Evolutionary conservation across 73 alveolate genomes (phyloP), one percentile per base, ranked within the genome.

Genomic region (Blepharisma stoltei): DNA sequence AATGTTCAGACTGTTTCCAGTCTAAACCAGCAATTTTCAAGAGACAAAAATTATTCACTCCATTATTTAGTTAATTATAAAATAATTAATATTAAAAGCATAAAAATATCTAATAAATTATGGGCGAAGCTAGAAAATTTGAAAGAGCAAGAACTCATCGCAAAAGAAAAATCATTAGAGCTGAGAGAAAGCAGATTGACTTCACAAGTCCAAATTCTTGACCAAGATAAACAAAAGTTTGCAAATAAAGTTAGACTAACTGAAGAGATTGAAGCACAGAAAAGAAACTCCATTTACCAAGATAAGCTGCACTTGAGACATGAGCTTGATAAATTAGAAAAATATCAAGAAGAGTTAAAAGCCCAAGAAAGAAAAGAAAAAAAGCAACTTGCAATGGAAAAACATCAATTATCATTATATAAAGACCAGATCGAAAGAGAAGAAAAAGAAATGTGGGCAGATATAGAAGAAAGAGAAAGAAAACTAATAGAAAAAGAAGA

Each of bases 111-210:
- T n/a, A n/a, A n/a, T n/a, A n/a, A n/a, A n/a, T n/a, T n/a, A n/a
- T n/a, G n/a, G n/a, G n/a, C n/a, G n/a, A n/a, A n/a, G n/a, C n/a
- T n/a, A 8, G 73, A 60, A 60, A 38, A 60, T 25, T 14, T 60
- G 18, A 60, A 60, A 25, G 11, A 8, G 18, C 73, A 60, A 25
- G 73, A 60, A 25, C 46, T 60, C 38, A 14, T 25, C 3, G 37
- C 73, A 20, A 60, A 60, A 25, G 73, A 60, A 60, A 60, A 25
- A 25, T n/a, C 73, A 14, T 60, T 60, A 60, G 73, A 60, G 2
- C 49, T 14, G 0, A 14, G 73, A 60, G 73, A 60, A 60, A 18
- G 18, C 18, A n/a, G 73, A 20, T 38, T 60, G 14, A 20, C 23
- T 14, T 14, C 45, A 14, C 73, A 60, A 25, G 18, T 60, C 2